Base-by-base conservation (phyloP, 441 rosid genomes). In the Erysimum cheiri region DNA sequence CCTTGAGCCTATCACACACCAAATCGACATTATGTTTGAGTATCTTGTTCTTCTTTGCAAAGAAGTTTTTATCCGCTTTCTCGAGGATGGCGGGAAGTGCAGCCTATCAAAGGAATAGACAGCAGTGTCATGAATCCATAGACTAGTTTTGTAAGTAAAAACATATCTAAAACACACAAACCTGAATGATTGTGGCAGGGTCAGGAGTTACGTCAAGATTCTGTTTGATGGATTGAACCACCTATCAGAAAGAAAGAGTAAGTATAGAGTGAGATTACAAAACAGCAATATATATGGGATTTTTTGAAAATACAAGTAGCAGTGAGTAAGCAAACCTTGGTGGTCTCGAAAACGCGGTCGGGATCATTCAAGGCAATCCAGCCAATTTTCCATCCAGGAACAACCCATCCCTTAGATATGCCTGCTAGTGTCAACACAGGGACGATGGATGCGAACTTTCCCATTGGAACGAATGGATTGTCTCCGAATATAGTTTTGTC, bases 121-220 rank as follows among this genome's bases (percentile, higher is more conserved):
- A 3, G 28, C 44, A 67, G 61, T 66, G 17, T 56, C 12, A n/a
- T 11, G 50, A 41, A 35, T 54, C 35, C 39, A 74, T 5, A 2
- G 35, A 50, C 19, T 3, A 63, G 48, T 24, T 12, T 15, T 8
- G 52, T 26, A 33, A 35, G 37, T 3, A 68, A 65, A 70, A 37
- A 15, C 8, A 33, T 19, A 3, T 14, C 11, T 6, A 37, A n/a
- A 60, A 64, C 13, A 59, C 61, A 67, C 78, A 52, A 71, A 85
- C 95, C 88, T 88, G 93, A 72, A 87, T 77, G 52, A 88, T 81
- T 29, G 87, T 85, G 60, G 85, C 43, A 49, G 89, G 90, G 71
- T 85, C 93, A n/a, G 82, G 22, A 24, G 85, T 74, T 26, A 85
- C 53, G 61, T 73, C 76, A 22, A 85, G 83, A 64, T 3, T 73